These are phyloP conservation scores for Apiospora saccharicola DNA, from an alignment of 2,329 filamentous ascomycete species.

Conservation along the genomic window DNA sequence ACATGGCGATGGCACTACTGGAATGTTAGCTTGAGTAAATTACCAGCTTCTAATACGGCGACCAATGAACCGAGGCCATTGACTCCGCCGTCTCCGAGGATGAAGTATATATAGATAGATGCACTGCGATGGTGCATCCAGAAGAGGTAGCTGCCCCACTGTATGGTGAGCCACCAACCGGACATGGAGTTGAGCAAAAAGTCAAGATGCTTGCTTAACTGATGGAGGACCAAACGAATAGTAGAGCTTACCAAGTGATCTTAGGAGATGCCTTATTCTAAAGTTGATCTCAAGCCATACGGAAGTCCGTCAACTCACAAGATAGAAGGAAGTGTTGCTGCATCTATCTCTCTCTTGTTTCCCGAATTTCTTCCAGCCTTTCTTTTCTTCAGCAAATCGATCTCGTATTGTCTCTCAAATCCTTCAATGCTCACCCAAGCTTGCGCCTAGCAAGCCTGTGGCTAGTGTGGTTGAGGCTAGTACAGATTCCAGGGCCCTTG, in stretches of 20 bases:
- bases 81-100: background rate
- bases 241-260: constrained; percentile 3
- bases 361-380: background rate
- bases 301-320: background rate
- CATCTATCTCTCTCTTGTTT: background rate
- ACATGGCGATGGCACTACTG: constrained; percentile 6
- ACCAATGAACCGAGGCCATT: background rate
- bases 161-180: background rate
- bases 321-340: background rate
- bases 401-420: background rate
- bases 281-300: background rate
- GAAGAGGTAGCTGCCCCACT: background rate
- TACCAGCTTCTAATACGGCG: background rate
- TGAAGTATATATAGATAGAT: too few relatives aligned
- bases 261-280: background rate
- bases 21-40: background rate
- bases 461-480: constrained; percentile 13
- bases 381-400: background rate
- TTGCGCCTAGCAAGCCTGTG: background rate
- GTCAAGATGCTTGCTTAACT: background rate
- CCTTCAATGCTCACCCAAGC: background rate
- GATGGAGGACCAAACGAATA: background rate
- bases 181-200: background rate
- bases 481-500: background rate
- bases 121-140: background rate